Conservation (phyloP, 192 early-diverging fungal genomes). For the Umbelopsis vinacea region DNA sequence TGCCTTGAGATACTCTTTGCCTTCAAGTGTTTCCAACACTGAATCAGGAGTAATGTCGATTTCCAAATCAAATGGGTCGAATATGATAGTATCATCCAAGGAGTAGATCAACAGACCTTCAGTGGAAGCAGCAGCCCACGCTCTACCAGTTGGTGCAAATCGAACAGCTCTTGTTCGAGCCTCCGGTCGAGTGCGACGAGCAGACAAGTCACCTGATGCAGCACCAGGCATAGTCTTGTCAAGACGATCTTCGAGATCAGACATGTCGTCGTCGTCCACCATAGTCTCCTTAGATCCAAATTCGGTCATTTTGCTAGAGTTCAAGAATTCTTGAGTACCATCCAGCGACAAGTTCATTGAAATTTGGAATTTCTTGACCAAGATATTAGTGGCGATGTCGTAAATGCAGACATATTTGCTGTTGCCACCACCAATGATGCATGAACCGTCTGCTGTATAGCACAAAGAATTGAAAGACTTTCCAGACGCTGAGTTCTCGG, state of each 20-base stretch:
- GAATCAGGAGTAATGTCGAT: constrained; percentile 93
- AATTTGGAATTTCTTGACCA: constrained; percentile 91
- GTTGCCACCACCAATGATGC: constrained; percentile 93
- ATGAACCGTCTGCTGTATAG: constrained; percentile 93
- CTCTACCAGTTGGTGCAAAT: constrained; percentile 93
- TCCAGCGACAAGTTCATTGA: constrained; percentile 93
- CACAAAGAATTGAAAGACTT: constrained; percentile 92
- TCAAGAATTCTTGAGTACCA: constrained; percentile 88
- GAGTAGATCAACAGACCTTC: constrained; percentile 97
- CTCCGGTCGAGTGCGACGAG: constrained; percentile 76
- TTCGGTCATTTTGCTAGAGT: constrained; percentile 93
- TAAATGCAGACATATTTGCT: constrained; percentile 97
- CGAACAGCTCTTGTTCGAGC: constrained; percentile 83
- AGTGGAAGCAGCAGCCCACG: constrained; percentile 95
- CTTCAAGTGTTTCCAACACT: constrained; percentile 73
- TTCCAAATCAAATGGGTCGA: constrained; percentile 99
- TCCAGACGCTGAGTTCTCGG: constrained; percentile 80
- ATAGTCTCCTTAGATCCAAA: constrained; percentile 86
- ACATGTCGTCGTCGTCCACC: constrained; percentile 81
- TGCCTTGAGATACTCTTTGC: constrained; percentile 83
- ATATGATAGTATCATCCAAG: constrained; percentile 88
- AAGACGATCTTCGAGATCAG: constrained; percentile 82
- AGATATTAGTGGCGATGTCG: constrained; percentile 69
- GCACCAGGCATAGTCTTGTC: constrained; percentile 90
- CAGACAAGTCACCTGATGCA: constrained; percentile 79